These are phyloP conservation scores for Agaricus subrufescens DNA, from an alignment of 768 basidiomycete species.

Conservation along the genomic window DNA sequence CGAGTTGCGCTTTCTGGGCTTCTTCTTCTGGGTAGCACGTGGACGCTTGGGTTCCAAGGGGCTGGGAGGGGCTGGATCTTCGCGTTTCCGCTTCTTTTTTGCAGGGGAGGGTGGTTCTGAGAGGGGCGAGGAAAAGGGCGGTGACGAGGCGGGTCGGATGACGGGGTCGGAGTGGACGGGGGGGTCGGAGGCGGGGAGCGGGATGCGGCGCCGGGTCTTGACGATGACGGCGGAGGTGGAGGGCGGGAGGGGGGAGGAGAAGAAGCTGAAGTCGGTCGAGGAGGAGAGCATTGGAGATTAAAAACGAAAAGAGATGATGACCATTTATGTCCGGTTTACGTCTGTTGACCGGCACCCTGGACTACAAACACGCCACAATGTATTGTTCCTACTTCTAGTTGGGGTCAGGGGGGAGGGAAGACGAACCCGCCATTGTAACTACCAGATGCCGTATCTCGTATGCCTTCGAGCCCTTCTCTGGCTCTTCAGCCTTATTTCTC, in stretches of 20 bases:
- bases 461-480: conserved; percentile 10
- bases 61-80: conserved; percentile 16
- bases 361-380: background rate
- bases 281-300: conserved; percentile 17
- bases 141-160: conserved; percentile 15
- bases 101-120: conserved; percentile 20
- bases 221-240: conserved; percentile 11
- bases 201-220: conserved; percentile 7
- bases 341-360: background rate
- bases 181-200: background rate
- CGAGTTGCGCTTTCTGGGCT: conserved; percentile 27
- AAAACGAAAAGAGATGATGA: background rate
- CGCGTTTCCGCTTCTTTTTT: conserved; percentile 30
- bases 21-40: conserved; percentile 24
- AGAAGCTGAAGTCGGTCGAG: conserved; percentile 16
- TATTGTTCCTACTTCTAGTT: background rate
- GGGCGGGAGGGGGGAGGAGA: conserved; percentile 15
- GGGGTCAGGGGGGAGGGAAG: no score
- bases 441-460: no score
- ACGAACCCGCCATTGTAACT: no score
- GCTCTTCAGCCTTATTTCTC: conserved; percentile 15
- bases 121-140: conserved; percentile 21
- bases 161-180: conserved; percentile 11
- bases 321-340: conserved; percentile 4
- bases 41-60: conserved; percentile 38